A percentile compares a stretch with the other conserved stretches of the same genome.
These are phyloP conservation scores for Cavenderia fasciculata DNA, from an alignment of 78 protist species.

Conservation along the genomic window DNA sequence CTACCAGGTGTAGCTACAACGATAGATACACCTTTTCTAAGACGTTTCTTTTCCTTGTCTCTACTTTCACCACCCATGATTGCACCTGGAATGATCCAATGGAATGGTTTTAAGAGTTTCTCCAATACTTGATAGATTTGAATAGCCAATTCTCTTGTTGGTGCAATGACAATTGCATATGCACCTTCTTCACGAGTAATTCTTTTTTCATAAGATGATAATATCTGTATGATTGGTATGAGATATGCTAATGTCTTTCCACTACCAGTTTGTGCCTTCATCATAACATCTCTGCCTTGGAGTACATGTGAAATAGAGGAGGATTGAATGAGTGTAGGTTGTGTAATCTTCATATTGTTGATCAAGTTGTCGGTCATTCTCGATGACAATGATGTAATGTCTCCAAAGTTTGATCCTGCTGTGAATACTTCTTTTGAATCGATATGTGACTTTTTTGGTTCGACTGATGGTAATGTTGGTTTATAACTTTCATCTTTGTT, in stretches of 20 bases:
- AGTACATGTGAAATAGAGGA: constrained; percentile 28
- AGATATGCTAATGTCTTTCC: constrained; percentile 96
- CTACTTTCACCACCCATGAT: constrained; percentile 93
- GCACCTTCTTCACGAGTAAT: constrained; percentile 76
- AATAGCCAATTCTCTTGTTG: constrained; percentile 94
- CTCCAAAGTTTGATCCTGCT: constrained; percentile 20
- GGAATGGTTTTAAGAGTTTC: constrained; percentile 66
- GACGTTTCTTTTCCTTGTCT: constrained; percentile 90
- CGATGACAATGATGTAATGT: not conserved
- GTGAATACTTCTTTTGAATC: constrained; percentile 19
- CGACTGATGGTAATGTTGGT: constrained; percentile 13
- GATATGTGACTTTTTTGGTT: not conserved
- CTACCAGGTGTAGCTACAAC: constrained; percentile 95
- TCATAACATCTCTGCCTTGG: constrained; percentile 64
- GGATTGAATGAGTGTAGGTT: constrained; percentile 66
- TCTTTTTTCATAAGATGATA: constrained; percentile 8
- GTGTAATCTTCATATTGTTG: constrained; percentile 27
- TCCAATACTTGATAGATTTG: constrained; percentile 82
- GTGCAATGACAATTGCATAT: constrained; percentile 84
- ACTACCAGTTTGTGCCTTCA: constrained; percentile 90
- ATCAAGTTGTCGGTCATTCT: constrained; percentile 13
- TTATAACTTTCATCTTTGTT: constrained; percentile 25
- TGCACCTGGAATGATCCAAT: constrained; percentile 84
- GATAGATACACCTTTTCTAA: constrained; percentile 90
- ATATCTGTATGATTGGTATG: constrained; percentile 86